Evolutionary conservation across 2,329 filamentous ascomycete genomes (phyloP), one percentile per base, ranked within the genome.

Genomic region (Lasiodiplodia sp.): DNA sequence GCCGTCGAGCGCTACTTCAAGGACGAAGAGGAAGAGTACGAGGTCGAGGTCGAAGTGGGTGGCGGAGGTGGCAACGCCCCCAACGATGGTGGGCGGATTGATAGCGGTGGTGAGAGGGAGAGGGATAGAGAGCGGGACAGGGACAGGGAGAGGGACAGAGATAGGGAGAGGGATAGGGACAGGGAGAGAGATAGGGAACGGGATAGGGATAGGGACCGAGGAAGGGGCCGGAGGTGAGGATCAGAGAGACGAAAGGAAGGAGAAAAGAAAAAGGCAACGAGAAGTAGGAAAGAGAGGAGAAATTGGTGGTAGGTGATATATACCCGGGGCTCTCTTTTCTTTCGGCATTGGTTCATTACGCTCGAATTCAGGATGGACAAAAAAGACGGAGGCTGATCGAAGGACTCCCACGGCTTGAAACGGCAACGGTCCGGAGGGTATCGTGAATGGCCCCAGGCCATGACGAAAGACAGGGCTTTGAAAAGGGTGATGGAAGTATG

Each of bases 1-100:
- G 84, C 86, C 14, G 91, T 94, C 2, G 85, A 86, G 4, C 84
- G 86, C 62, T 94, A 90, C 78, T 93, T 91, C 76, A 88, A 87
- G 52, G 87, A 91, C 53, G 91, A 93, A 75, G 93, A 88, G 74
- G 92, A 94, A 72, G 91, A 94, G 76, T 89, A 91, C 74, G 89
- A 92, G 75, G 84, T 92, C 52, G 93, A 96, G 75, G 88, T 94
- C 28, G 93, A 97, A 69, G 77, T 83, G 0, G 12, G 16, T 0
- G n/a, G 37, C 18, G 76, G 78, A 1, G 72, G 78, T 23, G 67
- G 49, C 12, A 31, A 51, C 37, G 8, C 31, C 8, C 1, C 31
- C 8, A 66, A 44, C 37, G 63, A 5, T 18, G 60, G 57, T 23
- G 55, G 53, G 31, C 31, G 31, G 68, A 63, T 67, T 49, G 51